Evolutionary conservation across 2,329 filamentous ascomycete genomes (phyloP), one percentile per base, ranked within the genome.

Genomic region (Calonectria honghensis): DNA sequence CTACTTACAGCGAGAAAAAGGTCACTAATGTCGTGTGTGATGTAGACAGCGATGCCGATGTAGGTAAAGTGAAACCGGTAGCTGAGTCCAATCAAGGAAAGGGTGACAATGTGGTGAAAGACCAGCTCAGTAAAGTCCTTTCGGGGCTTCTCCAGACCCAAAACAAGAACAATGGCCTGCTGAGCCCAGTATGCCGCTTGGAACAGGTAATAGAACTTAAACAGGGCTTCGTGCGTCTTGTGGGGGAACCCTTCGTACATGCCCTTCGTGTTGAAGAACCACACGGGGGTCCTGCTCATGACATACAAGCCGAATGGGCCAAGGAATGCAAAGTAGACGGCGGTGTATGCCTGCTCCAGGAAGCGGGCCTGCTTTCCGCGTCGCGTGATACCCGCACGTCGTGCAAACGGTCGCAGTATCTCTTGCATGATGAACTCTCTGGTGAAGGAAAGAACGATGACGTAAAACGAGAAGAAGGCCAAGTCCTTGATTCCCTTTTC

Each of bases 1-100:
- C n/a, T 13, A 57, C 65, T 68, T 57, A 73, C 72, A 1, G 72
- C 72, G 7, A 98, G 90, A 90, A 98, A 98, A 86, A 98, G 97
- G 84, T 98, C 96, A 75, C 93, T 95, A 75, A 98, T 94, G 82
- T 98, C 96, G 85, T 97, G 95, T 6, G 96, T 98, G 75, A 96
- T 95, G 85, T 98, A 98, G 32, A 98, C 95, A 20, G 95, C 94
- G 64, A 98, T 87, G 29, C 96, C 96, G 84, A 98, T 97, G 85
- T 98, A 96, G 20, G 96, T 97, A 85, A 98, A 98, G 86, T 98
- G 96, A 88, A 98, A 98, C 73, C 95, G 92, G 87, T 98, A 98
- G 87, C 94, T 96, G 82, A 96, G 87, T 73, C 87, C 93, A 78
- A 98, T 98, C 80, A 98, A 90, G 20, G 93, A 88, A 74, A 98